Evolutionary conservation across 345 rosid species (phyloP).

Genomic region (Angophora floribunda): DNA sequence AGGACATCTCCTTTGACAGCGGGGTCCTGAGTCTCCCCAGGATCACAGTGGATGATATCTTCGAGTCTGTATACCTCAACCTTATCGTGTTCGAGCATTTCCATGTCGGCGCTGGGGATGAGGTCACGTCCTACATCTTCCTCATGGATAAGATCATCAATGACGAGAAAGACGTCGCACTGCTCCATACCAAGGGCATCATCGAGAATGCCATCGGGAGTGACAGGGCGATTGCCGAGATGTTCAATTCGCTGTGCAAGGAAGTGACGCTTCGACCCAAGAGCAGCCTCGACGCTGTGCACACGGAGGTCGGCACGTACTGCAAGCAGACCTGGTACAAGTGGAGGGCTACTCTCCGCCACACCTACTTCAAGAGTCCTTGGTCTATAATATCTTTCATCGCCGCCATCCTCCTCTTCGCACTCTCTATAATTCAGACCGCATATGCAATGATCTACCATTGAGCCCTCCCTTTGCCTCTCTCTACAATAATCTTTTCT

Average conservation of each 20-base stretch:
- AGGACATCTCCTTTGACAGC: not conserved
- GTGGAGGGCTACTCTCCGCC: constrained; percentile 39
- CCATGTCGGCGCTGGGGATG: constrained; percentile 22
- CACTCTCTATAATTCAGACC: constrained; percentile 21
- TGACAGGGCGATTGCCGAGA: too few relatives aligned
- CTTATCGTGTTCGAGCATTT: constrained; percentile 4
- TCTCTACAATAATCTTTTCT: not conserved
- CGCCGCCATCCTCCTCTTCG: constrained; percentile 28
- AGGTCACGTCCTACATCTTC: constrained; percentile 15
- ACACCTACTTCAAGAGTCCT: constrained; percentile 37
- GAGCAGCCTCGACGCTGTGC: constrained; percentile 11
- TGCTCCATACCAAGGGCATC: constrained; percentile 28
- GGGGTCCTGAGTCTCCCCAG: not conserved
- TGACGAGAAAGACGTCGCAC: constrained; percentile 21
- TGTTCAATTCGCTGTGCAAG: too few relatives aligned
- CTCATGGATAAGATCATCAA: constrained; percentile 38
- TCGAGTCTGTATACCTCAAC: not conserved
- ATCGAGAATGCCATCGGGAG: constrained; percentile 10
- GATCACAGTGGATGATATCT: not conserved
- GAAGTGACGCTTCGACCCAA: constrained; percentile 16
- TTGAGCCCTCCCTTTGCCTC: not conserved
- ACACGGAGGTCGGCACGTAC: constrained; percentile 15
- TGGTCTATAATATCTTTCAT: constrained; percentile 31
- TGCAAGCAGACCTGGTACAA: constrained; percentile 26
- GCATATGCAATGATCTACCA: constrained; percentile 2